Base-by-base conservation (phyloP, 177 flowering plant species). In the Telopea speciosissima region DNA sequence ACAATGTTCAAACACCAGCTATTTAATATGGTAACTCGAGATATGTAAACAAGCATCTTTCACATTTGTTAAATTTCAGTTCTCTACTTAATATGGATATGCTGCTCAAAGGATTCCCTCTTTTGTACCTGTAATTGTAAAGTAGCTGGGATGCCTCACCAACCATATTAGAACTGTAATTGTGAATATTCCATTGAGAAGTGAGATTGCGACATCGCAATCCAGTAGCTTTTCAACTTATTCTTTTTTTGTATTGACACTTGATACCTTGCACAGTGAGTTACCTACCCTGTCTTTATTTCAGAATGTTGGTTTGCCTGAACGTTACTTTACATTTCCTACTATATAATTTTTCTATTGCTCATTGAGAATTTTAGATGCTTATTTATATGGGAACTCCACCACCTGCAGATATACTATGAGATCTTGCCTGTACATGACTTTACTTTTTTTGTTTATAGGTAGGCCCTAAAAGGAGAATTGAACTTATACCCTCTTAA, bases 61-160 rank as follows among this genome's bases (percentile, higher is more conserved):
- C 22, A 24, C n/a, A n/a, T 56, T 44, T 67, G 36, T 7, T 66
- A 44, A 23, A 22, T 66, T 3, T 8, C 23, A 12, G 10, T 42
- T 68, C 24, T 25, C 2, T 54, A 56, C 60, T 40, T 24, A n/a
- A 68, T 33, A 54, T 2, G 23, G 70, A 8, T 54, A 25, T 26
- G 56, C 24, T 28, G 19, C 33, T 14, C 17, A 17, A 24, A 1
- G 40, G 60, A 52, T 52, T 68, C 70, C 44, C 59, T 25, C 1
- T 68, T 33, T 8, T 19, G 24, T 68, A 52, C 61, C 7, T 16
- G 56, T 68, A 68, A 58, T 68, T 52, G 33, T 68, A 31, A 58
- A 58, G 63, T 61, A 23, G 25, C 16, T 61, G 63, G 63, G 63
- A 61, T 61, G 63, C 28, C 63, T 61, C 10, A 61, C 63, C 63